These are phyloP conservation scores for Pseudogymnoascus sp. DNA, from an alignment of 2,329 filamentous ascomycete species.

Conservation along the genomic window DNA sequence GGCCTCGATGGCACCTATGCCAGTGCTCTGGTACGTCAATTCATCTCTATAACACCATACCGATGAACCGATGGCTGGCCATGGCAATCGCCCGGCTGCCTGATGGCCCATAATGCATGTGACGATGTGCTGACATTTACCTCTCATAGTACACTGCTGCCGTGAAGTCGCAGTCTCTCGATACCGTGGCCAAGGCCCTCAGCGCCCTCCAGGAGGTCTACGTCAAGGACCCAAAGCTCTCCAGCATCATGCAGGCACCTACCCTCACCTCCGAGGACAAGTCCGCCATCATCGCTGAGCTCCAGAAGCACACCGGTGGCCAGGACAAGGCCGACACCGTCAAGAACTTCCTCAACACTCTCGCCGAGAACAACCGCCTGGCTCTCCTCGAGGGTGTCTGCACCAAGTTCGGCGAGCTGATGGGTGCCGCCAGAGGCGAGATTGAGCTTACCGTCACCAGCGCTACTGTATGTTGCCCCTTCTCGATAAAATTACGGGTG, in stretches of 20 bases:
- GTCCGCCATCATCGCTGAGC: constrained; percentile 75
- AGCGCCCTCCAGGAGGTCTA: constrained; percentile 62
- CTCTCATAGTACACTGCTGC: constrained; percentile 80
- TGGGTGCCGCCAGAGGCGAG: constrained; percentile 86
- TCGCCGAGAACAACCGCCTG: constrained; percentile 95
- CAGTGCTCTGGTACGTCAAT: constrained; percentile 79
- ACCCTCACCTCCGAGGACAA: constrained; percentile 76
- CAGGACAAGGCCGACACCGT: constrained; percentile 68
- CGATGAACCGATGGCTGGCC: not conserved
- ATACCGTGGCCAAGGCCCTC: constrained; percentile 76
- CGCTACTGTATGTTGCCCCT: constrained; percentile 61
- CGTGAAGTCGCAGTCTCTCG: constrained; percentile 78
- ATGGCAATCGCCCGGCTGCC: not conserved
- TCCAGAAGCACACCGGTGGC: constrained; percentile 71
- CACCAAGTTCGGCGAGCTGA: constrained; percentile 80
- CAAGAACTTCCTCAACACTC: constrained; percentile 85
- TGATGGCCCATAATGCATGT: not conserved
- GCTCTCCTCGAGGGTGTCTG: constrained; percentile 72
- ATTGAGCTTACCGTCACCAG: constrained; percentile 87
- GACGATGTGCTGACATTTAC: constrained; percentile 6
- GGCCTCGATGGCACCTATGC: constrained; percentile 98
- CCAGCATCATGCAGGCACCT: constrained; percentile 67
- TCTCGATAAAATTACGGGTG: not conserved
- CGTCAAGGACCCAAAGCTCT: constrained; percentile 77
- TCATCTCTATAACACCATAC: not conserved